Conservation (phyloP, 2,329 filamentous ascomycete species). For the Coniochaeta sp. region DNA sequence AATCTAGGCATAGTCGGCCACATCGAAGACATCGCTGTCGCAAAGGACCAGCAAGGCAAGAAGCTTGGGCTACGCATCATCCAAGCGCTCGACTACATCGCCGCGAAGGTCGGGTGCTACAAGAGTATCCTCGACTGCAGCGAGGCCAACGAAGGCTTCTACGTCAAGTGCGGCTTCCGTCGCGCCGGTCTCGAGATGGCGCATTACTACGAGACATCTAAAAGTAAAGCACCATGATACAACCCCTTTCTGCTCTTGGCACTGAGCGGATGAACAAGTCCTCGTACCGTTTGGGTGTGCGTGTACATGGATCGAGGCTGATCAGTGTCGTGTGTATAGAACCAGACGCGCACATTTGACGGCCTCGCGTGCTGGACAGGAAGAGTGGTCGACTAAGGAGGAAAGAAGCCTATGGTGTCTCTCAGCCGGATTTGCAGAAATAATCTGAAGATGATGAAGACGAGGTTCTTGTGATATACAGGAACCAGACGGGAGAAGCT, state of each 20-base stretch:
- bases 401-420: no score
- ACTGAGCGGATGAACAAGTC: no score
- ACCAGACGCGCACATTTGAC: conserved; percentile 11
- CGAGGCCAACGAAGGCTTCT: conserved; percentile 94
- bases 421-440: no score
- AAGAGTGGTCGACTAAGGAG: background rate
- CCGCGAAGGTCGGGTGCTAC: conserved; percentile 85
- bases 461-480: no score
- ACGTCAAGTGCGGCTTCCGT: conserved; percentile 94
- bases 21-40: conserved; percentile 95
- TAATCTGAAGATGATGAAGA: no score
- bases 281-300: no score
- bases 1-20: conserved; percentile 79
- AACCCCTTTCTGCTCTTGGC: no score
- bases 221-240: conserved; percentile 35
- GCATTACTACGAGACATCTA: conserved; percentile 70
- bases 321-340: conserved; percentile 17
- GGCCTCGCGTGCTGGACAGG: no score
- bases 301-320: conserved; percentile 11
- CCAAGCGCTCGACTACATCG: conserved; percentile 84
- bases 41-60: conserved; percentile 94
- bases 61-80: conserved; percentile 90
- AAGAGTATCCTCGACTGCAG: conserved; percentile 97
- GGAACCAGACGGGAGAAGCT: background rate
- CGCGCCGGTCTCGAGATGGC: conserved; percentile 93